Evolutionary conservation across 1,284 basidiomycete species (phyloP).

Genomic region (Heterobasidion occidentale): DNA sequence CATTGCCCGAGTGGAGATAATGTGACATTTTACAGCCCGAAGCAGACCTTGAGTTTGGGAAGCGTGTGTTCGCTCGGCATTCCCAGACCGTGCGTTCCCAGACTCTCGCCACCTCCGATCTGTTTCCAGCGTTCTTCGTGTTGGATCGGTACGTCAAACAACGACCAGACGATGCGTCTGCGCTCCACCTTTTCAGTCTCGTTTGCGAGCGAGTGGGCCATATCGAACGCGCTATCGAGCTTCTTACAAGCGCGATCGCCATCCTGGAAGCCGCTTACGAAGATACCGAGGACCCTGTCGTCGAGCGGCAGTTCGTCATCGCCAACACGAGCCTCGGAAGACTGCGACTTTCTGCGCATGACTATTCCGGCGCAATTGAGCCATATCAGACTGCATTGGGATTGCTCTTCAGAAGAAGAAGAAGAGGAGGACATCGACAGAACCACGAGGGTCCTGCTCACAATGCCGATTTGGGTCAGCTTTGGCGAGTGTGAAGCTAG

Average conservation of each 20-base stretch:
- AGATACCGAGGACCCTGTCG: constrained; percentile 67
- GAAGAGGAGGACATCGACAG: constrained; percentile 27
- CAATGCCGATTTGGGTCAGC: constrained; percentile 71
- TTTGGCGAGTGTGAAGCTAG: constrained; percentile 61
- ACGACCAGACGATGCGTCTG: constrained; percentile 64
- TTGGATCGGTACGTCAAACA: constrained; percentile 72
- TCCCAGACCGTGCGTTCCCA: constrained; percentile 17
- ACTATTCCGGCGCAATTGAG: constrained; percentile 56
- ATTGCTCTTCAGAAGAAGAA: constrained; percentile 31
- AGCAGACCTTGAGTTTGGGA: constrained; percentile 79
- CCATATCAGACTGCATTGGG: constrained; percentile 71
- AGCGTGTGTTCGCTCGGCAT: constrained; percentile 46
- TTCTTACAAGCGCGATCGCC: constrained; percentile 58
- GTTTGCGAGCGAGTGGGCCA: constrained; percentile 83
- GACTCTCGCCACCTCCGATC: constrained; percentile 17
- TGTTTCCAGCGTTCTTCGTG: constrained; percentile 76
- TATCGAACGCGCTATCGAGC: constrained; percentile 48
- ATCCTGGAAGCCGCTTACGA: constrained; percentile 88
- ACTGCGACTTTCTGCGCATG: constrained; percentile 53
- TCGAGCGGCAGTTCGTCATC: constrained; percentile 77
- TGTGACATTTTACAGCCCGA: constrained; percentile 45
- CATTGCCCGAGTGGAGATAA: neutral
- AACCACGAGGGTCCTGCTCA: constrained; percentile 33
- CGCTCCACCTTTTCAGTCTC: constrained; percentile 80
- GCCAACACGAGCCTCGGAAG: constrained; percentile 83